Base-by-base conservation (phyloP, 306 rosid species). In the Pachyrhizus erosus region DNA sequence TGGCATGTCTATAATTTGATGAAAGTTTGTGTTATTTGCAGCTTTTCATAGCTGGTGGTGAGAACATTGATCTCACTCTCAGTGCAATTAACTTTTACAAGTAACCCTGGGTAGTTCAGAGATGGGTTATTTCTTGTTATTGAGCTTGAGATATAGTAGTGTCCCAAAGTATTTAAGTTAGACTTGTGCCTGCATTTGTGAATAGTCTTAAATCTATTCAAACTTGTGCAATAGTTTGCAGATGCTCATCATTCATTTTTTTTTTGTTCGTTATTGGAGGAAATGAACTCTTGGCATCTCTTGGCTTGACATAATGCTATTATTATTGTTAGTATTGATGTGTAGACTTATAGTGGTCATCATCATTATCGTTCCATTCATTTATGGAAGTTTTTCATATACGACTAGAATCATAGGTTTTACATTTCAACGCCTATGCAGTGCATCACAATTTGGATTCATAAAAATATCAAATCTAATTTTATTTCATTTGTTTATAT, bases 171-270 rank as follows among this genome's bases (percentile, higher is more conserved):
- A 5, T 76, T 43, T 33, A 24, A 55, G 42, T 29, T 57, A 42
- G 82, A 42, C 43, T 73, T 23, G 51, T 84, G 64, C 70, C 64
- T 78, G 17, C 68, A 65, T 77, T 29, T 64, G 8, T 76, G 73
- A 83, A 61, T 70, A 26, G 21, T n/a, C 31, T 61, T 43, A 46
- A 57, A 72, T 20, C 52, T 21, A 9, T 20, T 29, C 60, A 51
- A 48, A 39, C 68, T 17, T 48, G 14, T 24, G 66, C 76, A 7
- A 40, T 85, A 34, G 64, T 77, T 43, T 81, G 26, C 40, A 55
- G 70, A 82, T 45, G 9, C 31, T 54, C 24, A 43, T 43, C 57
- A 18, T 26, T 70, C 52, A 20, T 70, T 58, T 26, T 33, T 26
- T 33, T 21, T 68, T 80, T 12, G 7, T 48, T 65, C 57, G 69